phyloP scores from a whole-genome alignment of 768 basidiomycete species.

The Podaxis sp. region DNA sequence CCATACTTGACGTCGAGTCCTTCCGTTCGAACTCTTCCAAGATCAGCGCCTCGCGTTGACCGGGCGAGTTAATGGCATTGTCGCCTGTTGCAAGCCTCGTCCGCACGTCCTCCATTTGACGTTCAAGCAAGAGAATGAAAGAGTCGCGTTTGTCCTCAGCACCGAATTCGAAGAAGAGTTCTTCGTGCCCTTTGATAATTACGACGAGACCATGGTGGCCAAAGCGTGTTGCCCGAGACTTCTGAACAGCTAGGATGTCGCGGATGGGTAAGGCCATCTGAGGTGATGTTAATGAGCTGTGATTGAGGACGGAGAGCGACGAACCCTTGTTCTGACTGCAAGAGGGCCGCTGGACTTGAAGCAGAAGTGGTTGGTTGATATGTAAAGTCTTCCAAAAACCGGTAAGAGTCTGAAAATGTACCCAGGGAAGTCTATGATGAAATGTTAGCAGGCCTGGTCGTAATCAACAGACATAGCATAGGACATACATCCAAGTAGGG shows the following conservation, averaged over 20 bases:
- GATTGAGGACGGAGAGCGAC: slow-evolving; percentile 23
- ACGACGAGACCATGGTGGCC: slow-evolving; percentile 88
- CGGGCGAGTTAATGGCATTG: slow-evolving; percentile 39
- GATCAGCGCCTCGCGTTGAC: slow-evolving; percentile 70
- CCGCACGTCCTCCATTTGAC: slow-evolving; percentile 75
- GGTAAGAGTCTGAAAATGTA: slow-evolving; percentile 91
- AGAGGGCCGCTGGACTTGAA: slow-evolving; percentile 89
- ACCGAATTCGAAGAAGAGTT: slow-evolving; percentile 94
- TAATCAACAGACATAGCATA: not conserved
- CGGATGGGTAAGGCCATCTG: slow-evolving; percentile 95
- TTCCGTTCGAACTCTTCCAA: slow-evolving; percentile 81
- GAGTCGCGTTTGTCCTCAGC: slow-evolving; percentile 77
- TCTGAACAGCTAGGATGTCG: slow-evolving; percentile 83
- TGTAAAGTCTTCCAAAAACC: slow-evolving; percentile 80
- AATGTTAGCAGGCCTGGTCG: slow-evolving; percentile 13
- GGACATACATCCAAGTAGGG: slow-evolving; percentile 79
- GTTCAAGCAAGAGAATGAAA: slow-evolving; percentile 72
- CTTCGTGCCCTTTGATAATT: slow-evolving; percentile 94
- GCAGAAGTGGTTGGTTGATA: slow-evolving; percentile 92
- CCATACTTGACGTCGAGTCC: slow-evolving; percentile 33
- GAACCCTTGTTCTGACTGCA: slow-evolving; percentile 76
- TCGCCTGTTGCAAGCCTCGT: slow-evolving; percentile 47
- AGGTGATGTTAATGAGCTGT: slow-evolving; percentile 3
- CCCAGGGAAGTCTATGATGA: slow-evolving; percentile 75
- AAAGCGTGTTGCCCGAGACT: slow-evolving; percentile 83